phyloP scores from a whole-genome alignment of 768 basidiomycete species.

The Amanita pseudoporphyria region DNA sequence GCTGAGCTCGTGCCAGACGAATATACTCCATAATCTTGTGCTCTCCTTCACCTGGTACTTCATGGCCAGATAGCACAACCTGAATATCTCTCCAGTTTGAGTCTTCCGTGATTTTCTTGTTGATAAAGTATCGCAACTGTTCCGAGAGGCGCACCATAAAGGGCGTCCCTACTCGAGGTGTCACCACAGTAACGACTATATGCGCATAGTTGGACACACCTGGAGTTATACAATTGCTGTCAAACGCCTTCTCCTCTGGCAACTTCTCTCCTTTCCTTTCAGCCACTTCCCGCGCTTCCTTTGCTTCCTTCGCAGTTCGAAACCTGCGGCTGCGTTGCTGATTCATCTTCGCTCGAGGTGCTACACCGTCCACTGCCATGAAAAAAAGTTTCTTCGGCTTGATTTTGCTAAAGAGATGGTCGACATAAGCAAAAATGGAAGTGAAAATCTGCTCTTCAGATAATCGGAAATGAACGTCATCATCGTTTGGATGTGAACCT shows the following conservation, averaged over 20 bases:
- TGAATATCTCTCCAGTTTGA: slow-evolving; percentile 89
- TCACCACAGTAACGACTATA: background rate
- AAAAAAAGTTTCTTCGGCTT: slow-evolving; percentile 97
- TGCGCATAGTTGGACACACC: slow-evolving; percentile 37
- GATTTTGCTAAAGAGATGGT: slow-evolving; percentile 93
- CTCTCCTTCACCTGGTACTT: slow-evolving; percentile 98
- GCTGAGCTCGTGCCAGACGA: slow-evolving; percentile 87
- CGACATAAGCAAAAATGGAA: slow-evolving; percentile 93
- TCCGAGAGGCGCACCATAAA: slow-evolving; percentile 93
- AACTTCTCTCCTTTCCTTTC: slow-evolving; percentile 82
- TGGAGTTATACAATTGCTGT: slow-evolving; percentile 98
- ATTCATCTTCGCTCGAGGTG: slow-evolving; percentile 98
- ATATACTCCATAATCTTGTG: slow-evolving; percentile 99
- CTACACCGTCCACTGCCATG: slow-evolving; percentile 98
- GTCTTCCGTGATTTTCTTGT: slow-evolving; percentile 97
- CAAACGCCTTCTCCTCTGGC: slow-evolving; percentile 92
- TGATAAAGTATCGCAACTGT: slow-evolving; percentile 92
- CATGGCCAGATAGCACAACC: slow-evolving; percentile 93
- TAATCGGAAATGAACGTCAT: slow-evolving; percentile 90
- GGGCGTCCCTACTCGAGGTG: slow-evolving; percentile 54
- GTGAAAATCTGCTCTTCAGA: slow-evolving; percentile 98
- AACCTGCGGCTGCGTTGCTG: slow-evolving; percentile 93
- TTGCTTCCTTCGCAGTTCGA: slow-evolving; percentile 88
- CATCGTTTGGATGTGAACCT: slow-evolving; percentile 96
- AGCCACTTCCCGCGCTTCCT: slow-evolving; percentile 81